Conservation (phyloP, 169 alveolate genomes). For the Cryptosporidium muris region DNA sequence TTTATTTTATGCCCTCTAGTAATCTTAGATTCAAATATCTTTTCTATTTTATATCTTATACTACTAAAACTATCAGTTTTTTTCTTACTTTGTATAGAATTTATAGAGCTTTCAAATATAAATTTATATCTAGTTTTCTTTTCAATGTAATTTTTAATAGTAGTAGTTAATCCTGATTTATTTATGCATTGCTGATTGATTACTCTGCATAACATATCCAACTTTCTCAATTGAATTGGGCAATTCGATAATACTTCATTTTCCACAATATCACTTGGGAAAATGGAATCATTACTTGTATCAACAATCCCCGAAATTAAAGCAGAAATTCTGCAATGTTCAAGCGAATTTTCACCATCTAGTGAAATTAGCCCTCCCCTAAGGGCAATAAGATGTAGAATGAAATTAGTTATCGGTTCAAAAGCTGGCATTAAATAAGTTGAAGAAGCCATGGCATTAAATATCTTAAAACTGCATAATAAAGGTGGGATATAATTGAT, state of each 20-base stretch:
- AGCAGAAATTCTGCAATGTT: constrained; percentile 44
- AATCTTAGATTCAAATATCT: constrained; percentile 12
- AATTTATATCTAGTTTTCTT: constrained; percentile 21
- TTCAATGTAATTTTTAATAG: constrained; percentile 1
- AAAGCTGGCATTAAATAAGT: constrained; percentile 29
- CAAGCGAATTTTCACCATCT: constrained; percentile 16
- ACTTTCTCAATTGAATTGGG: constrained; percentile 6
- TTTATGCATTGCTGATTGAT: constrained; percentile 11
- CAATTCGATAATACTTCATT: no score
- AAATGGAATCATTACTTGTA: constrained; percentile 20
- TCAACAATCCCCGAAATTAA: constrained; percentile 23
- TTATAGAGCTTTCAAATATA: constrained; percentile 17
- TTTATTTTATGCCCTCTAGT: constrained; percentile 26
- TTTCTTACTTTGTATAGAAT: neutral
- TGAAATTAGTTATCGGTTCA: constrained; percentile 35
- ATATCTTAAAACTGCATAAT: constrained; percentile 14
- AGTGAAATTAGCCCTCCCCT: constrained; percentile 28
- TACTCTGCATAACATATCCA: neutral
- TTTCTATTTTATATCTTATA: constrained; percentile 3
- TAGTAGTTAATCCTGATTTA: neutral
- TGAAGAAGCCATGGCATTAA: constrained; percentile 4
- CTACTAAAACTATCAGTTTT: neutral
- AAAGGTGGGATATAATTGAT: constrained; percentile 12
- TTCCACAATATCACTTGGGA: constrained; percentile 11
- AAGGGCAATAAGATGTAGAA: constrained; percentile 9